Percentiles rank a stretch among this genome's conserved stretches.
These are phyloP conservation scores for Castanopsis chinensis DNA, from an alignment of 306 rosid species.

Conservation along the genomic window DNA sequence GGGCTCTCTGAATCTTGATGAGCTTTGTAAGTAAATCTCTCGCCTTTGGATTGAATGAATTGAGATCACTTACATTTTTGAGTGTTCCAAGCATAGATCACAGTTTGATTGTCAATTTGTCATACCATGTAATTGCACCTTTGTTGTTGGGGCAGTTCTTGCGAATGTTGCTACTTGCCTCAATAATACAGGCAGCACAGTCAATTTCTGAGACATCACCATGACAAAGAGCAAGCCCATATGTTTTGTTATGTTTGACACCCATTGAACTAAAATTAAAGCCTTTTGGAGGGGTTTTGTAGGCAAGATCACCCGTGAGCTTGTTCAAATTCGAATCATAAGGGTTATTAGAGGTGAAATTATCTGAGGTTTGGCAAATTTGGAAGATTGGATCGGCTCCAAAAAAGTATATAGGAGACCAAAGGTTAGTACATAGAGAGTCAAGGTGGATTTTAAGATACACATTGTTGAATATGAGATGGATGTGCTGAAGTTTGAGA, in stretches of 20 bases:
- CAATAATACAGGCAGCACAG: neutral
- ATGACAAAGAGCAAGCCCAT: conserved; percentile 7
- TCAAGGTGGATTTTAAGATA: neutral
- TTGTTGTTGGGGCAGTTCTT: neutral
- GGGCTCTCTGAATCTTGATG: neutral
- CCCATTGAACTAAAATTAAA: conserved; percentile 3
- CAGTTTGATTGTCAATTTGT: neutral
- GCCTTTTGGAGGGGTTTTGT: neutral
- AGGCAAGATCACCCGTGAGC: neutral
- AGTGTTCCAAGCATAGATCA: neutral
- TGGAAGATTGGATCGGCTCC: neutral
- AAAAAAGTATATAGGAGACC: neutral
- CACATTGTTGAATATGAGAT: neutral
- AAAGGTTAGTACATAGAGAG: neutral
- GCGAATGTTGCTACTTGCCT: neutral
- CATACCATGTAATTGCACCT: conserved; percentile 3
- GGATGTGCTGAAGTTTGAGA: neutral
- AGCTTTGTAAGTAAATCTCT: neutral
- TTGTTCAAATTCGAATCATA: neutral
- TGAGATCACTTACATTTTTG: neutral
- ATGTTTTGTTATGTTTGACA: neutral
- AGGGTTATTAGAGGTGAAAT: neutral
- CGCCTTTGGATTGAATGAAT: neutral
- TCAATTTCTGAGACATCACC: neutral
- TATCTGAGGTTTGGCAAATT: neutral